A percentile compares a stretch with the other conserved stretches of the same genome.
Conservation (phyloP, 2,329 filamentous ascomycete species). For the Hypoxylon sp. region DNA sequence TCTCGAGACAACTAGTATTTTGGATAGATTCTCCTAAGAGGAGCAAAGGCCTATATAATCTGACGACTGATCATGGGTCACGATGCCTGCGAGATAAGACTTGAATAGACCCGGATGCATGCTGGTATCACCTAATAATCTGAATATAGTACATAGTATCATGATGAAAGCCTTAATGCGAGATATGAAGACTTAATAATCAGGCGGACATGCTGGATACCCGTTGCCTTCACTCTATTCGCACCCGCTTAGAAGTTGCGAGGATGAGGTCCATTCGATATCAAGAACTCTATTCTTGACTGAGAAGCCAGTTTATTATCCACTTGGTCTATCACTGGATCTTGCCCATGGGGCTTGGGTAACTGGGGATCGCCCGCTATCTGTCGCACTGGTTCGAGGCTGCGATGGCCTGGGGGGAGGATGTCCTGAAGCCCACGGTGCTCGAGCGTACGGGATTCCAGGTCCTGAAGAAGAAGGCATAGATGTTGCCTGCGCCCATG, state of each 20-base stretch:
- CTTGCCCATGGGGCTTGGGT: slow-evolving; percentile 50
- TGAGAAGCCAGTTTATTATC: slow-evolving; percentile 29
- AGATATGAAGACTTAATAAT: background rate
- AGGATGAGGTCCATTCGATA: background rate
- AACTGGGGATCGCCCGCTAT: slow-evolving; percentile 29
- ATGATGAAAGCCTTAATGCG: background rate
- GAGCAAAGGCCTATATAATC: background rate
- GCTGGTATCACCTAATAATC: background rate
- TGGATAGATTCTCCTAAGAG: background rate
- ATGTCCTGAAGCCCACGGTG: slow-evolving; percentile 46
- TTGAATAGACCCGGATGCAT: background rate
- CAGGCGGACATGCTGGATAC: background rate
- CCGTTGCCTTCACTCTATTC: background rate
- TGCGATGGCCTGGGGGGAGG: slow-evolving; percentile 44
- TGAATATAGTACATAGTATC: background rate
- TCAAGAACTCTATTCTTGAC: background rate
- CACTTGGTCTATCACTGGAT: slow-evolving; percentile 51
- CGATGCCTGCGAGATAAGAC: background rate
- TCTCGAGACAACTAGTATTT: background rate
- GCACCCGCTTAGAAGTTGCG: background rate
- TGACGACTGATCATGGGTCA: background rate
- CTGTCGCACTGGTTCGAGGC: slow-evolving; percentile 36
- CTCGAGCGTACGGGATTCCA: slow-evolving; percentile 52
- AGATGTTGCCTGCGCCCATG: slow-evolving; percentile 61
- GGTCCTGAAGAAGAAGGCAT: slow-evolving; percentile 57